Evolutionary conservation across 768 basidiomycete genomes (phyloP), one percentile per base, ranked within the genome.

Genomic region (Leccinum ochraceum): DNA sequence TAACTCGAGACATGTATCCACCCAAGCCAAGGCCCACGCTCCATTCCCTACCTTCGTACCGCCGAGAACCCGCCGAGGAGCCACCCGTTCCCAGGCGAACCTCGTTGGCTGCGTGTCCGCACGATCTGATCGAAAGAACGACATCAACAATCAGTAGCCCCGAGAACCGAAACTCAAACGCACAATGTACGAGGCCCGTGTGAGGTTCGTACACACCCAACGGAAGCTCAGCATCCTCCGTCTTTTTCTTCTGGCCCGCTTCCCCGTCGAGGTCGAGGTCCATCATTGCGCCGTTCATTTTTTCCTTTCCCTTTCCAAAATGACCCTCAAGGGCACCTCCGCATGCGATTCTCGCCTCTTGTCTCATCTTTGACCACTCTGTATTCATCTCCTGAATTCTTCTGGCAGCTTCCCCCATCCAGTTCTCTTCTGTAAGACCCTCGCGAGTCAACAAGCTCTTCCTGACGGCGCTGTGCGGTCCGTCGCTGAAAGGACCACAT

Each of bases 401-500:
- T 66, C 77, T 80, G 1, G 94, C 89, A 62, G 87, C 87, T 75
- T 88, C 83, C 68, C 75, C 80, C 91, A 98, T 95, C 95, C 95
- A 98, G 69, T 96, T 96, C 66, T 95, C 90, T 69, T 86, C 88
- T 37, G 83, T 87, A 10, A 96, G 83, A 1, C 93, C 92, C 60
- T 92, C 89, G n/a, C 90, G 80, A 49, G 85, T 81, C 58, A 95
- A 73, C 68, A 89, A 72, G 26, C 88, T 87, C 75, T 95, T 93
- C 67, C 91, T 82, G 60, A 94, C 91, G 1, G 89, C 88, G 63
- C 90, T 91, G 60, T 93, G 77, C 0, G 92, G 93, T 1, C 92
- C 92, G 66, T 94, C 92, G 59, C 90, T 92, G 73, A 87, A 96
- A 1, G 95, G 94, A 2, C 94, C 92, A 79, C 87, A 84, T 0